Base-by-base conservation (phyloP, 2,329 filamentous ascomycete species). In the Ceratocystis smalleyi region DNA sequence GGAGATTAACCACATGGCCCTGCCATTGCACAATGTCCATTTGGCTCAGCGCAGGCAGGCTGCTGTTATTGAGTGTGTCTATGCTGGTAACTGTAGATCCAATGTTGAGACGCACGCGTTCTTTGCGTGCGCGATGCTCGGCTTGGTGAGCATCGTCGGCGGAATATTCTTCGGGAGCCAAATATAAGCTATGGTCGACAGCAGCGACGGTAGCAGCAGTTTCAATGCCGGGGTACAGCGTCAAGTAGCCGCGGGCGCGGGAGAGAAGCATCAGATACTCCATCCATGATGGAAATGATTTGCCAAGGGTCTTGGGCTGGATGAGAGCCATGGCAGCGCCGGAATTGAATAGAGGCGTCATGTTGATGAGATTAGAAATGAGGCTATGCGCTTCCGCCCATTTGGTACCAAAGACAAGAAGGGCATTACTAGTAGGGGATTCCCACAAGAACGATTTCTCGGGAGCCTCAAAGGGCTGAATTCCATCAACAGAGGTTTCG, bases 311-410 rank as follows among this genome's bases (percentile, higher is more conserved):
- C 70, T 88, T 89, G 27, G 77, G 70, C 19, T 62, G 60, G 27
- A 27, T 63, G 2, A 61, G 43, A 5, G 75, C 73, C 19, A 81
- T 68, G 6, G 80, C 71, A 0, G 74, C 69, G 0, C 78, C 75
- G 1, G 73, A 70, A 0, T 72, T 69, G 6, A 74, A 69, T n/a
- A 69, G 70, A 0, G 68, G 63, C 10, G 51, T 63, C 7, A 69
- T 68, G 19, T 67, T 59, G 43, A 74, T 73, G 5, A 85, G 77
- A 59, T 81, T 79, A 10, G 87, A 82, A 1, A 95, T 80, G 69
- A 95, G 94, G 10, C 84, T 81, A 71, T 96, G 91, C 8, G 96
- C 80, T 69, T 95, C 89, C 12, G 82, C 76, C 94, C 94, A 99
- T 71, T 87, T 91, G 59, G 90, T 83, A 54, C 91, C 91, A 64